phyloP scores from a whole-genome alignment of 78 protist genomes.

The Dictyostelium intermedium region DNA sequence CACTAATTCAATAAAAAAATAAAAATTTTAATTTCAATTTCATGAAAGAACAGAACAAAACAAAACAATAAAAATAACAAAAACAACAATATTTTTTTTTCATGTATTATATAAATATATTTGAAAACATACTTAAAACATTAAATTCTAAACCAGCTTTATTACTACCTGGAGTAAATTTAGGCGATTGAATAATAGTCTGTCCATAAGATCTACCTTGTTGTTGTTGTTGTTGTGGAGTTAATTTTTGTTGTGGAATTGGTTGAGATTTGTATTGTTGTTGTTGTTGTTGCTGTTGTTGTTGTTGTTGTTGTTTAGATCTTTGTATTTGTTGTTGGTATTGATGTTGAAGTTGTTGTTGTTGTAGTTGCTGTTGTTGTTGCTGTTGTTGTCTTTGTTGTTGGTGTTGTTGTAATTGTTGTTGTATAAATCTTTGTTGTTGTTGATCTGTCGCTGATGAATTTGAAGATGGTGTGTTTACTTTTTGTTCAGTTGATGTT shows the following conservation, averaged over 20 bases:
- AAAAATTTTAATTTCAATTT: background rate
- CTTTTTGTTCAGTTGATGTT: slow-evolving; percentile 58
- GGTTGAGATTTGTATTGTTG: slow-evolving; percentile 7
- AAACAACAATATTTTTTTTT: background rate
- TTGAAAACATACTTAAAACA: slow-evolving; percentile 33
- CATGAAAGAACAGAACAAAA: too few relatives aligned
- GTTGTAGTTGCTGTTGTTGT: slow-evolving; percentile 29
- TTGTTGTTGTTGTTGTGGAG: background rate
- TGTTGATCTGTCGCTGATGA: slow-evolving; percentile 13
- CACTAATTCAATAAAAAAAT: background rate
- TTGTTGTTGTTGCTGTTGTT: slow-evolving; percentile 2
- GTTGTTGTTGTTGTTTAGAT: background rate
- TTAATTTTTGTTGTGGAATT: background rate
- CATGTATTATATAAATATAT: too few relatives aligned
- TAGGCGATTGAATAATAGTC: background rate
- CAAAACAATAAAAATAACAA: background rate
- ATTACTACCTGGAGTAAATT: background rate
- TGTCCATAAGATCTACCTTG: slow-evolving; percentile 1
- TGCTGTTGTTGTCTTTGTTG: slow-evolving; percentile 26
- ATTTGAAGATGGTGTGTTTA: background rate
- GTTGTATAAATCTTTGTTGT: slow-evolving; percentile 48
- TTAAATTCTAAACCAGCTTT: slow-evolving; percentile 39
- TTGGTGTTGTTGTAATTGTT: slow-evolving; percentile 35
- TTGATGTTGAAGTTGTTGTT: slow-evolving; percentile 10
- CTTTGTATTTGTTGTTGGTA: background rate